Evolutionary conservation across 2,329 filamentous ascomycete genomes (phyloP).

Genomic region (Aspergillus texensis): DNA sequence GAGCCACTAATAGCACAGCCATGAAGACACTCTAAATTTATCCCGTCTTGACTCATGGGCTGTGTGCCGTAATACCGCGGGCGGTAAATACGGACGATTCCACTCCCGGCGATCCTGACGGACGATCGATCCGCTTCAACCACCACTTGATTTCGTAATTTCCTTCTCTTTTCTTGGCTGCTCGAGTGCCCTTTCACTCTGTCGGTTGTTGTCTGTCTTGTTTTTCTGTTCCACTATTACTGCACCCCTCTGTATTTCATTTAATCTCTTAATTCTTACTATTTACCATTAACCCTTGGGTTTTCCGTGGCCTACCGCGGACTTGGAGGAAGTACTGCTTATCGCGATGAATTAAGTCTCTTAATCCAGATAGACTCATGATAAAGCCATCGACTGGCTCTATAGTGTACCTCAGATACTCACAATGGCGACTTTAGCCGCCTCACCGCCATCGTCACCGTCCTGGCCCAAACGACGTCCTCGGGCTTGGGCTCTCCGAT

Average conservation of each 20-base stretch:
- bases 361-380: background rate
- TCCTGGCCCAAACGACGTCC: conserved; percentile 45
- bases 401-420: background rate
- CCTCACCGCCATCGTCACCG: conserved; percentile 43
- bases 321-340: background rate
- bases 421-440: conserved; percentile 42
- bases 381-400: conserved; percentile 2
- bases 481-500: conserved; percentile 47
- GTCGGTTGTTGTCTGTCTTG: background rate
- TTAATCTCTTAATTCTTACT: background rate
- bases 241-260: background rate
- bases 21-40: background rate
- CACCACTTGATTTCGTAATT: background rate
- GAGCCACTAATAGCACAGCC: background rate
- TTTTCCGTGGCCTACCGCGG: background rate
- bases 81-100: background rate
- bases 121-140: conserved; percentile 5
- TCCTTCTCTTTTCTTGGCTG: conserved; percentile 1
- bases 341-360: conserved; percentile 11
- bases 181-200: background rate
- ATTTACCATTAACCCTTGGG: background rate
- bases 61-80: background rate
- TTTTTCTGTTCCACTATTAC: background rate
- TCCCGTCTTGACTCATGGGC: background rate
- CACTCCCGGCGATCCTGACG: background rate